Conservation (phyloP, 768 basidiomycete genomes). For the Tricholoma sp. region DNA sequence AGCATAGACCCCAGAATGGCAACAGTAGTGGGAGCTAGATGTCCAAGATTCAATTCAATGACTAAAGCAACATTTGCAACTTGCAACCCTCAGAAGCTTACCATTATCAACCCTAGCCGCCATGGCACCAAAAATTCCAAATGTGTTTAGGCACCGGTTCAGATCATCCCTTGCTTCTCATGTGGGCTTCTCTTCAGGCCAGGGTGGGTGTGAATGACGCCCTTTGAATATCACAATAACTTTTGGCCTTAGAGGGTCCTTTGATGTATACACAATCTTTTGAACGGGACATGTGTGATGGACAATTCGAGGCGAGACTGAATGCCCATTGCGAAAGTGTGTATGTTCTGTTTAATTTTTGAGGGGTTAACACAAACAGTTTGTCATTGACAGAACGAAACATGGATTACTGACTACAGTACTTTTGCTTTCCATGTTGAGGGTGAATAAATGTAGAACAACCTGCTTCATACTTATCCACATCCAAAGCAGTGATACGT, state of each 20-base stretch:
- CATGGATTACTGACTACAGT: neutral
- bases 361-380: neutral
- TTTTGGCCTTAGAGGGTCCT: neutral
- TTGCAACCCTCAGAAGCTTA: too few species aligned
- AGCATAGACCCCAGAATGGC: neutral
- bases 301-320: neutral
- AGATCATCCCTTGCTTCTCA: neutral
- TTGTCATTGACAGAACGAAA: neutral
- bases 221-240: neutral
- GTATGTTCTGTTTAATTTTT: neutral
- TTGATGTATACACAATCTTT: slow-evolving; percentile 2
- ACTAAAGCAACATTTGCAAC: too few species aligned
- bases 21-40: neutral
- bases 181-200: neutral
- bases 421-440: neutral
- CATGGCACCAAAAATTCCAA: neutral
- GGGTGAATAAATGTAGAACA: neutral
- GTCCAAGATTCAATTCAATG: too few species aligned
- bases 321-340: neutral
- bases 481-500: too few species aligned
- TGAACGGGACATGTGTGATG: neutral
- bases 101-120: neutral
- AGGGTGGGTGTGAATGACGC: neutral
- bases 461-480: too few species aligned
- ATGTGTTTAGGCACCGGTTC: neutral